phyloP scores from a whole-genome alignment of 1,139 yeast genomes.

The Saccharomyces hybrid region DNA sequence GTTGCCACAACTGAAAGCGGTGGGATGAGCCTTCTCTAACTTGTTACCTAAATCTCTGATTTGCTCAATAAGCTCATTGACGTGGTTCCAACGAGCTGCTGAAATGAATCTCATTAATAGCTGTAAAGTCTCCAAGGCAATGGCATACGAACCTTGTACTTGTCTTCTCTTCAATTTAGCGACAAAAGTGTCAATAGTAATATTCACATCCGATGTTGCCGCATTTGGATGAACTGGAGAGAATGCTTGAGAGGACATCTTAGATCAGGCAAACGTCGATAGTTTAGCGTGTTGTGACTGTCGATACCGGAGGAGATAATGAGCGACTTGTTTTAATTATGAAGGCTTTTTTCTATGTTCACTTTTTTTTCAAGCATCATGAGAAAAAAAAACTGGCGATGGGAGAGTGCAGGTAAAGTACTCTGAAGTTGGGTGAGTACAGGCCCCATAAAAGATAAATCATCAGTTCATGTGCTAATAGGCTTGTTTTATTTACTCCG shows the following conservation, averaged over 20 bases:
- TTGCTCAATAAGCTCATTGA: slow-evolving; percentile 61
- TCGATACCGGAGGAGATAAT: too few relatives aligned
- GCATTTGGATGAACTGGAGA: slow-evolving; percentile 8
- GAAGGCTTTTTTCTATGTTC: too few relatives aligned
- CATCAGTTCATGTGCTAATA: too few relatives aligned
- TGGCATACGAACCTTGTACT: slow-evolving; percentile 46
- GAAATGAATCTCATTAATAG: slow-evolving; percentile 83
- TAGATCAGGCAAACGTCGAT: too few relatives aligned
- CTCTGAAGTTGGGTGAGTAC: too few relatives aligned
- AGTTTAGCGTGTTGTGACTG: too few relatives aligned
- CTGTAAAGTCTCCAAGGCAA: slow-evolving; percentile 84
- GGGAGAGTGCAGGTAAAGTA: too few relatives aligned
- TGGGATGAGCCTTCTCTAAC: slow-evolving; percentile 58
- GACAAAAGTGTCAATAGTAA: slow-evolving; percentile 36
- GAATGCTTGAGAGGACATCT: slow-evolving; percentile 3
- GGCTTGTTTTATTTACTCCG: too few relatives aligned
- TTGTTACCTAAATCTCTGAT: slow-evolving; percentile 59
- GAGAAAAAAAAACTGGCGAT: too few relatives aligned
- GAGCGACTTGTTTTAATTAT: too few relatives aligned
- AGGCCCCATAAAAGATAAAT: too few relatives aligned
- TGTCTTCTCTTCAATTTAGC: slow-evolving; percentile 33
- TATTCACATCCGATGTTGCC: slow-evolving; percentile 24
- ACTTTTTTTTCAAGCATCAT: too few relatives aligned
- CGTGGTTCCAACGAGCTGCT: slow-evolving; percentile 78
- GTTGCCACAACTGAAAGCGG: slow-evolving; percentile 84